Evolutionary conservation across 306 rosid genomes (phyloP), one percentile per base, ranked within the genome.

Genomic region (Cyamopsis tetragonoloba): DNA sequence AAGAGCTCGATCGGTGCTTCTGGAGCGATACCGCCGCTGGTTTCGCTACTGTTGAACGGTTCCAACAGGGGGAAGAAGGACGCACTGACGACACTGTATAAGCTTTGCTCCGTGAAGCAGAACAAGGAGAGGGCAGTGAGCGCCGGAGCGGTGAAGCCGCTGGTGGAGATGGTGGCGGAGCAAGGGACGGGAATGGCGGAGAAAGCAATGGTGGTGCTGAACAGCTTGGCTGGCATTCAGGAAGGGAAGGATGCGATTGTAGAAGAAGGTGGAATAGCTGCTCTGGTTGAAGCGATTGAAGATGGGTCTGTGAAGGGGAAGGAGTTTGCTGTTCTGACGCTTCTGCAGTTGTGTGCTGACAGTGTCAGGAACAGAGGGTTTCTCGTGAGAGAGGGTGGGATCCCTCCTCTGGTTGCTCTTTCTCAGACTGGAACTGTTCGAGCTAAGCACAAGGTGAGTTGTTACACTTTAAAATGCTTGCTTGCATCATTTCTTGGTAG

Each of bases 191-290:
- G 98, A 2, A 32, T 92, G 73, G 86, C 95, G 14, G 98, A 89
- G 96, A 92, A 92, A 78, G 98, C 98, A 35, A 92, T 92, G 96
- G 98, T 92, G 48, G 91, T 92, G 58, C 67, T 92, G 54, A 92
- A 84, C 64, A 92, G 95, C 79, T 56, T 92, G 76, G 91, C 92
- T 0, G 92, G 73, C 35, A 72, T 87, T 41, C 77, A 78, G 41
- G 96, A 89, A 49, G 98, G 98, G 42, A 85, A 80, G 68, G 90
- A 82, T 11, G 84, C 96, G 3, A 82, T 92, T 48, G 96, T 89
- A n/a, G 96, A 87, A 58, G 96, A 85, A 72, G 92, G 91, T 3
- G 98, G 98, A 73, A 71, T 92, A 10, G 87, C 91, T 12, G 96
- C 87, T 1, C 87, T 92, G 6, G 98, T 92, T 6, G 98, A 92